Evolutionary conservation across 768 basidiomycete species (phyloP).

Genomic region (Mycena haematopus): DNA sequence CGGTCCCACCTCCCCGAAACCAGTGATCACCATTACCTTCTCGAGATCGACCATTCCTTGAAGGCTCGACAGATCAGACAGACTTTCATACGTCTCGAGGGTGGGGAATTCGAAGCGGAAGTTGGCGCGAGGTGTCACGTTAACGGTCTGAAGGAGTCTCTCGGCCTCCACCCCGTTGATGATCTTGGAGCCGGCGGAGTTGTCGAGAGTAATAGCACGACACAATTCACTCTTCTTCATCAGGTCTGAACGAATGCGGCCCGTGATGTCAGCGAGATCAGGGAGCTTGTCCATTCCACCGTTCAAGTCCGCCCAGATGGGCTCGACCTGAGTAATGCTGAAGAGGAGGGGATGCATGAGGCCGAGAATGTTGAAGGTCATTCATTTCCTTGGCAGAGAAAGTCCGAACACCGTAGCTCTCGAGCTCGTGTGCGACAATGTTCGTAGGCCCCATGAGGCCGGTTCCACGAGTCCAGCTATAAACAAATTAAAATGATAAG

Average conservation of each 20-base stretch:
- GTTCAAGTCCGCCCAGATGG: slow-evolving; percentile 98
- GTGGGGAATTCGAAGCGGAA: slow-evolving; percentile 95
- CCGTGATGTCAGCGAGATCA: slow-evolving; percentile 93
- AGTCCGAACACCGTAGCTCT: slow-evolving; percentile 91
- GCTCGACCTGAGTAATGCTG: slow-evolving; percentile 99
- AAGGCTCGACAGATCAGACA: slow-evolving; percentile 78
- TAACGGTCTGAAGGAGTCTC: slow-evolving; percentile 88
- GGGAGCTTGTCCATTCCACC: slow-evolving; percentile 98
- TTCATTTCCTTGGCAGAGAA: slow-evolving; percentile 99
- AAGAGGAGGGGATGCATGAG: slow-evolving; percentile 99
- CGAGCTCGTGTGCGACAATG: slow-evolving; percentile 92
- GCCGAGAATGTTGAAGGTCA: slow-evolving; percentile 99
- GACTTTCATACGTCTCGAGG: slow-evolving; percentile 73
- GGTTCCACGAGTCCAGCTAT: slow-evolving; percentile 96
- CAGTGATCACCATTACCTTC: slow-evolving; percentile 94
- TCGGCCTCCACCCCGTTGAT: slow-evolving; percentile 92
- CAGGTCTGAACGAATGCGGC: slow-evolving; percentile 81
- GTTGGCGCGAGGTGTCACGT: slow-evolving; percentile 96
- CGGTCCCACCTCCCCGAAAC: slow-evolving; percentile 96
- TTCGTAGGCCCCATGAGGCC: slow-evolving; percentile 96
- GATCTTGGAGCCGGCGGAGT: slow-evolving; percentile 93
- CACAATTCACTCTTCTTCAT: slow-evolving; percentile 91
- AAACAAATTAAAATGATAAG: slow-evolving; percentile 20
- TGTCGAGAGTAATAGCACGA: slow-evolving; percentile 92
- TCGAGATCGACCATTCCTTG: slow-evolving; percentile 93